A percentile compares a stretch with the other conserved stretches of the same genome.
Conservation (phyloP, 768 basidiomycete genomes). For the Suillus decipiens region DNA sequence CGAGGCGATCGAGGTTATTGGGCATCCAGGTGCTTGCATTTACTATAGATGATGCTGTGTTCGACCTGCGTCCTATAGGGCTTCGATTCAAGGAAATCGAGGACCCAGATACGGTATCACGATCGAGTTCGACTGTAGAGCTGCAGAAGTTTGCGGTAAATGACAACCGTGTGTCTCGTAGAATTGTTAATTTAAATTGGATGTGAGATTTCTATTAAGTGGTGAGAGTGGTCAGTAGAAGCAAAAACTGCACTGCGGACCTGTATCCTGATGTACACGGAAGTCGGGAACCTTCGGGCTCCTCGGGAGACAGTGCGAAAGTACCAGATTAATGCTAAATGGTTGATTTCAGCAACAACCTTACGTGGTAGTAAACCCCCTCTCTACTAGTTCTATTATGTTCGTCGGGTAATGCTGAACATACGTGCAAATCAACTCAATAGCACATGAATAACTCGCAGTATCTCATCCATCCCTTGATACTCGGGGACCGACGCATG, state of each 20-base stretch:
- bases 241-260: neutral
- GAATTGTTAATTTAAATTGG: neutral
- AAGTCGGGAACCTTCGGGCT: neutral
- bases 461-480: neutral
- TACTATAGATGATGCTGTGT: slow-evolving; percentile 66
- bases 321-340: neutral
- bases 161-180: neutral
- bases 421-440: neutral
- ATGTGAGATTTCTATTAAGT: neutral
- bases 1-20: slow-evolving; percentile 50
- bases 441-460: neutral
- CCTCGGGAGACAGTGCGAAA: neutral
- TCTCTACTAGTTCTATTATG: neutral
- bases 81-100: too few species aligned
- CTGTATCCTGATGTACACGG: neutral
- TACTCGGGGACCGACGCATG: neutral
- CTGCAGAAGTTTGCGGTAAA: neutral
- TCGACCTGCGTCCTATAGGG: slow-evolving; percentile 21
- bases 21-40: slow-evolving; percentile 46
- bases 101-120: too few species aligned
- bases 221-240: neutral
- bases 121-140: too few species aligned
- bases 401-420: neutral
- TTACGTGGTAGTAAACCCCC: neutral
- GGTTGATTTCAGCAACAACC: neutral